Conservation (phyloP, 768 basidiomycete species). For the Mycena haematopus region DNA sequence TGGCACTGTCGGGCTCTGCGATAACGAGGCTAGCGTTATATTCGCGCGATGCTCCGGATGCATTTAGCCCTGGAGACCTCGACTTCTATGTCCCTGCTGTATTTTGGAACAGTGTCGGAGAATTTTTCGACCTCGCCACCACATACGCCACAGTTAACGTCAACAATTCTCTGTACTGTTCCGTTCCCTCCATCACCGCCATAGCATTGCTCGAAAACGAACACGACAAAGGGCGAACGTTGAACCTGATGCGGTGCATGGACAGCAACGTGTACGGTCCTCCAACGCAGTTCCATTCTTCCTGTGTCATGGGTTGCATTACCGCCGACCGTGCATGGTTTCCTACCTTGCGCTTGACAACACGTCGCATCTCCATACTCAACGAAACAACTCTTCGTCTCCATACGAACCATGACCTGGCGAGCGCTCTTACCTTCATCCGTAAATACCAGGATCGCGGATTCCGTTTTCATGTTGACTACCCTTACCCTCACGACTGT, state of each 20-base stretch:
- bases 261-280: not conserved
- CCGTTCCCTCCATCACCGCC: not conserved
- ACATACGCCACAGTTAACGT: not conserved
- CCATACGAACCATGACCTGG: too few species aligned
- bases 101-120: not conserved
- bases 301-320: not conserved
- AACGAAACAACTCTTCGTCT: not conserved
- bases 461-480: too few species aligned
- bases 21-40: not conserved
- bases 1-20: not conserved
- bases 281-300: not conserved
- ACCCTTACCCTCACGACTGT: too few species aligned
- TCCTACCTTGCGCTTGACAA: not conserved
- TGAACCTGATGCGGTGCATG: not conserved
- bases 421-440: too few species aligned
- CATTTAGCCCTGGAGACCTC: not conserved
- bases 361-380: not conserved
- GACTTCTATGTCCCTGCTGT: not conserved
- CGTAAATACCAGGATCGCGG: too few species aligned
- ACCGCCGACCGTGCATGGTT: not conserved
- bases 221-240: not conserved
- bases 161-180: not conserved
- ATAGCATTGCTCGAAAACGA: not conserved
- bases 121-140: not conserved
- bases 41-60: not conserved